These are phyloP conservation scores for Boletus rubescentipes DNA, from an alignment of 768 basidiomycete species.

Conservation along the genomic window DNA sequence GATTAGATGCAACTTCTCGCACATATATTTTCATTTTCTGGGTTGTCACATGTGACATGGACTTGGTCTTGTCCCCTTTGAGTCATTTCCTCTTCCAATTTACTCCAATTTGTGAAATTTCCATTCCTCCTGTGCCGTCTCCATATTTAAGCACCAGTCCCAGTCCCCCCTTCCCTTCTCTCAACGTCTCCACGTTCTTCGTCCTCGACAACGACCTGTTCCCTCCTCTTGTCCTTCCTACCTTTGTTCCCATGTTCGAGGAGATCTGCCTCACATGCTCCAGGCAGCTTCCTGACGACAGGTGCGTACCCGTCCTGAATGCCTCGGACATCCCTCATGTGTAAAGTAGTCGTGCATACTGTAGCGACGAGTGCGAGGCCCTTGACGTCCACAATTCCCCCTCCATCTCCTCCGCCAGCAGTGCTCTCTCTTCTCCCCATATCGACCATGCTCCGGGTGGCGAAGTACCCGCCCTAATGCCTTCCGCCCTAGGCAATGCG, in stretches of 20 bases:
- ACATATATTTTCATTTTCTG: not conserved
- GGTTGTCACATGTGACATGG: slow-evolving; percentile 27
- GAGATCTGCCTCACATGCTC: slow-evolving; percentile 76
- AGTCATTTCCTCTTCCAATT: slow-evolving; percentile 33
- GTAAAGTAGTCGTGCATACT: slow-evolving; percentile 60
- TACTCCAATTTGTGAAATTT: slow-evolving; percentile 35
- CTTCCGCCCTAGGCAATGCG: slow-evolving; percentile 54
- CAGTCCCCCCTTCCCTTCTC: slow-evolving; percentile 17
- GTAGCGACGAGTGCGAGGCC: slow-evolving; percentile 65
- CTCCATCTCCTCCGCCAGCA: slow-evolving; percentile 62
- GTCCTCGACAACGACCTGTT: slow-evolving; percentile 8
- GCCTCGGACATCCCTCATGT: slow-evolving; percentile 15
- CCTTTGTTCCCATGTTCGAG: slow-evolving; percentile 60
- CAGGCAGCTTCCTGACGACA: slow-evolving; percentile 59
- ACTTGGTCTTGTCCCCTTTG: slow-evolving; percentile 30
- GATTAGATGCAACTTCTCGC: slow-evolving; percentile 15
- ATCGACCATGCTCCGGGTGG: slow-evolving; percentile 50
- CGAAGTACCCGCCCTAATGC: slow-evolving; percentile 68
- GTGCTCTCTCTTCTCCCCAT: slow-evolving; percentile 66
- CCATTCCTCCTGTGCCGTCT: slow-evolving; percentile 38
- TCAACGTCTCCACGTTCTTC: slow-evolving; percentile 17
- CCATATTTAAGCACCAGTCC: slow-evolving; percentile 34
- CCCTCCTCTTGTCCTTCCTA: not conserved
- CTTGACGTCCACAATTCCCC: slow-evolving; percentile 61
- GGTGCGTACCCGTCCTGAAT: slow-evolving; percentile 42